These are phyloP conservation scores for Dicorynia guianensis DNA, from an alignment of 306 rosid genomes.

Conservation along the genomic window DNA sequence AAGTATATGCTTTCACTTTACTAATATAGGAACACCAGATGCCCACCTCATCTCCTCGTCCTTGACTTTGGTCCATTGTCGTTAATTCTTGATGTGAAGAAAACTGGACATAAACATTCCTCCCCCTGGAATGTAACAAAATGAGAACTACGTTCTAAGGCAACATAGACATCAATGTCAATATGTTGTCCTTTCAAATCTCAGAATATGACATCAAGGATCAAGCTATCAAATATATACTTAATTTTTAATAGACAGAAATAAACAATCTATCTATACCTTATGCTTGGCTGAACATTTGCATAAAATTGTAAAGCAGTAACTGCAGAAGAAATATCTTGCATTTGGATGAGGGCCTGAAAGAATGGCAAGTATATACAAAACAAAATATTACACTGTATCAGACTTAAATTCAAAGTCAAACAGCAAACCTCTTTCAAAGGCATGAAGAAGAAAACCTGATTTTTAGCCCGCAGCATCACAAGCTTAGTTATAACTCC, in stretches of 20 bases:
- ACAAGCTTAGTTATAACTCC: constrained; percentile 99
- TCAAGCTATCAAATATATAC: constrained; percentile 19
- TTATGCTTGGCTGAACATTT: constrained; percentile 86
- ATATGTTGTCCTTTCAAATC: constrained; percentile 2
- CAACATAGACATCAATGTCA: constrained; percentile 24
- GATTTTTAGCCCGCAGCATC: constrained; percentile 98
- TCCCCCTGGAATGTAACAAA: constrained; percentile 68
- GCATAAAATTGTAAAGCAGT: constrained; percentile 84
- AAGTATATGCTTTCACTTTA: constrained; percentile 3
- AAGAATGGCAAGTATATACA: constrained; percentile 23
- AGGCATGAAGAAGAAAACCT: constrained; percentile 59
- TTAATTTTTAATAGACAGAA: neutral
- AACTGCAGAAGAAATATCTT: constrained; percentile 87
- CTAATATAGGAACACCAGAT: constrained; percentile 33
- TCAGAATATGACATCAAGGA: neutral
- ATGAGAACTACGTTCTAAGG: constrained; percentile 26
- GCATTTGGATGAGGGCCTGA: constrained; percentile 98
- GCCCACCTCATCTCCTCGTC: constrained; percentile 96
- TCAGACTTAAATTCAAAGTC: constrained; percentile 15
- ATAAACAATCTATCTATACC: constrained; percentile 53
- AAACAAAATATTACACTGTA: constrained; percentile 29
- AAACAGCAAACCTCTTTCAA: constrained; percentile 11
- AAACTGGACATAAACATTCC: constrained; percentile 98
- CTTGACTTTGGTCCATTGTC: constrained; percentile 94
- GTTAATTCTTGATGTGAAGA: constrained; percentile 98